Conservation (phyloP, 352 stramenopile species). For the Thraustotheca clavata region DNA sequence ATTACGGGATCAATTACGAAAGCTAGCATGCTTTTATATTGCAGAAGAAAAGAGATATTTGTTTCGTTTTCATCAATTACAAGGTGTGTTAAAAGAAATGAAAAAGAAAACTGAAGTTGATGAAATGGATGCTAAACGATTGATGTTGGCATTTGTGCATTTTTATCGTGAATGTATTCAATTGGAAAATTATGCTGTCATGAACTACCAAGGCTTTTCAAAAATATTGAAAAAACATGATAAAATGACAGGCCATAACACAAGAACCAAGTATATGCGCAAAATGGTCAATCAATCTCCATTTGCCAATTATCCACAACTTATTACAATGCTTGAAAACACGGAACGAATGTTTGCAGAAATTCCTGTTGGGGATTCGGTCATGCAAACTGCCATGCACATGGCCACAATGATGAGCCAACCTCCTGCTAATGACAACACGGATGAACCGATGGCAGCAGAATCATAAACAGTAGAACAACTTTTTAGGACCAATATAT, state of each 20-base stretch:
- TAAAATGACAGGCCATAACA: slow-evolving; percentile 81
- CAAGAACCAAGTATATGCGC: slow-evolving; percentile 76
- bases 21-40: slow-evolving; percentile 70
- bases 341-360: slow-evolving; percentile 76
- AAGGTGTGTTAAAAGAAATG: slow-evolving; percentile 54
- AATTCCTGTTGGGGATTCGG: slow-evolving; percentile 26
- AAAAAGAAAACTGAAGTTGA: slow-evolving; percentile 37
- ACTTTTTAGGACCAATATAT: no score
- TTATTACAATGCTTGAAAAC: slow-evolving; percentile 66
- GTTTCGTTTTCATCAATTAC: slow-evolving; percentile 61
- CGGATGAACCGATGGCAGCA: background rate
- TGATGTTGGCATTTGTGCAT: slow-evolving; percentile 78
- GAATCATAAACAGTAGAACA: no score
- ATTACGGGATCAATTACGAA: slow-evolving; percentile 63
- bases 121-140: slow-evolving; percentile 43
- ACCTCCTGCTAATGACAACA: background rate
- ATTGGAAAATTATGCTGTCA: slow-evolving; percentile 76
- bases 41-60: slow-evolving; percentile 65
- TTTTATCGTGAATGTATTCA: slow-evolving; percentile 75
- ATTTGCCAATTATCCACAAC: slow-evolving; percentile 65
- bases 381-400: slow-evolving; percentile 22
- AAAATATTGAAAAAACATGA: slow-evolving; percentile 85
- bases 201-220: slow-evolving; percentile 81
- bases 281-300: slow-evolving; percentile 69
- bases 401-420: slow-evolving; percentile 20